Evolutionary conservation across 805 yeast genomes (phyloP), one percentile per base, ranked within the genome.

Genomic region (Blastobotrys americana): DNA sequence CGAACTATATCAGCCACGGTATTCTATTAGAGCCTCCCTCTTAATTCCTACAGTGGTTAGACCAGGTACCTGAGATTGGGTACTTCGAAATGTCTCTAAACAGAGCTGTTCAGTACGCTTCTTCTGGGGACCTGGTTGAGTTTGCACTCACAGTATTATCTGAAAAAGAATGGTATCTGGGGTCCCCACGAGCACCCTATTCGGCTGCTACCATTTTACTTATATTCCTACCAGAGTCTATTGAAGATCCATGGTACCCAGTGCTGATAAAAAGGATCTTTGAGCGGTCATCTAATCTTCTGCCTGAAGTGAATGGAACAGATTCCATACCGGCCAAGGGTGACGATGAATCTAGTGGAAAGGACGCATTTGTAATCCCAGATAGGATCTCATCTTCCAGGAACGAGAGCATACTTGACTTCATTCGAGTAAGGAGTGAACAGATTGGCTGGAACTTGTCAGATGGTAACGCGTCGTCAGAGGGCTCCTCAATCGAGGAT

Each of bases 161-260:
- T 19, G 44, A 51, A n/a, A 38, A 25, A 34, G 51, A 46, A 8
- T 36, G 21, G 15, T 52, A 48, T 37, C 20, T 52, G 9, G 42
- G 28, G 5, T 44, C 45, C 5, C 47, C 54, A 6, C 49, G 40
- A 25, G 54, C 53, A 10, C 49, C 62, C 2, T 39, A 45, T 4
- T 56, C 59, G 18, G 66, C 66, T 3, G 54, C 54, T 45, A 45
- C 60, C 2, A 44, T 65, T 19, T 34, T 54, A 5, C 43, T 64
- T 25, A 47, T 53, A 19, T 51, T 61, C 28, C 38, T 56, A 34
- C 69, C 69, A 2, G 67, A 55, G 31, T 51, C 64, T 0, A 25
- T 25, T 13, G 31, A 25, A 8, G 31, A 25, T 13, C 31, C 31
- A 25, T 25, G 31, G 31, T 13, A 8, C 10, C 31, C 31, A 25